Base-by-base conservation (phyloP, 495 filamentous ascomycete species). In the Xylaria venustula region DNA sequence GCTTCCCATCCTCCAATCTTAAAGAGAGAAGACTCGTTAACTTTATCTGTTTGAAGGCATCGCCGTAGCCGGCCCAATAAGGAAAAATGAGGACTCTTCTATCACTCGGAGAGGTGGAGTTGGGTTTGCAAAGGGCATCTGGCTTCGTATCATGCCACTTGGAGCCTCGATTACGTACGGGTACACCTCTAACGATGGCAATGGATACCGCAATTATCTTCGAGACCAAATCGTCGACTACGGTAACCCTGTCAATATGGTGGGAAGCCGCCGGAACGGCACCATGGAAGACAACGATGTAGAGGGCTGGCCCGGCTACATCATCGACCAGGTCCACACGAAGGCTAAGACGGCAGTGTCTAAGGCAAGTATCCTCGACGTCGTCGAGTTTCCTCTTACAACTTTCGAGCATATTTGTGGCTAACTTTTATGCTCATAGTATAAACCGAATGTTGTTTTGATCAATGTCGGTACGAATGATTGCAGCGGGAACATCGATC, bases 81-180 rank as follows among this genome's bases (percentile, higher is more conserved):
- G 5, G 17, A 15, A 42, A 15, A n/a, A 37, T 15, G 40, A 44
- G 7, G 42, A 46, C 0, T 3, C 9, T 7, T 1, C 11, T 4
- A 25, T 30, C 20, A 44, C 60, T 66, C 62, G 47, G 61, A 49
- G 56, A 45, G 58, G 28, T 56, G 44, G 50, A 26, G 8, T 23
- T 48, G 25, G 64, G 60, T 64, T 76, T 37, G 64, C 52, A 20
- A 45, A 49, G 14, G 60, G 61, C 26, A 58, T 71, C 7, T 67
- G 67, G 4, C 74, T 85, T 1, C 75, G 82, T 8, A 71, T 85
- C 44, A 69, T 85, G 69, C 78, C 82, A 0, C 75, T 86, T 5
- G 84, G 84, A 1, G 83, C 80, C 6, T 85, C 82, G 2, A 84
- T 86, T 64, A 84, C 81, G 3, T 73, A 67, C 41, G 83, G 83